Base-by-base conservation (phyloP, 2,329 filamentous ascomycete genomes). In the Akanthomyces dipterigenus region DNA sequence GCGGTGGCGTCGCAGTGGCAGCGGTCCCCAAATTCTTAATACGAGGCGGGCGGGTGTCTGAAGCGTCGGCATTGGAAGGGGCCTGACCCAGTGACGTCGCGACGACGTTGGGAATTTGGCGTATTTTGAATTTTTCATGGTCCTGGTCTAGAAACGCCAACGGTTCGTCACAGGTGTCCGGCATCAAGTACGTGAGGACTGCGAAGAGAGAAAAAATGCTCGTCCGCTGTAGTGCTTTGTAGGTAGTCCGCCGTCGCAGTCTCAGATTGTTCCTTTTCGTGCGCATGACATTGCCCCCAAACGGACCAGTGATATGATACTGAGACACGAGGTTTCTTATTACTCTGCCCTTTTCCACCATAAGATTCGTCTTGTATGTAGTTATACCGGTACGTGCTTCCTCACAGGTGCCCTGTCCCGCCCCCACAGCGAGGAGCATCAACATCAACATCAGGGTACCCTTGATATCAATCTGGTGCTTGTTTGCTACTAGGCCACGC, bases 1-100 rank as follows among this genome's bases (percentile, higher is more conserved):
- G 34, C 14, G 20, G 55, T 58, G 55, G 55, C 55, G 55, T 58
- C 22, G 34, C 45, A 50, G 55, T 40, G 42, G 22, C 55, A 45
- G 43, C 55, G 55, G 55, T 58, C 55, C 43, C 55, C 26, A 18
- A 40, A 31, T 40, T 46, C 55, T 50, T 40, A 40, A 58, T 58
- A 58, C 55, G 55, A 58, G 55, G 55, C 38, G 1, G 6, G 14
- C 26, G 24, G 54, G 54, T 43, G 24, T 50, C 46, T 18, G 26
- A 34, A 50, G 46, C 8, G 46, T 34, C 28, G 46, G 46, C 46
- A 50, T 38, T 38, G 36, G 36, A 38, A 16, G 11, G 36, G 36
- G 11, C 24, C 51, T 14, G 31, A 9, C 8, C 7, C 31, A 34
- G 51, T 55, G 51, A 55, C 51, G 51, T 55, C 51, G 40, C 36